Evolutionary conservation across 352 stramenopile species (phyloP), one percentile per base, ranked within the genome.

Genomic region (Globisporangium spinosum): DNA sequence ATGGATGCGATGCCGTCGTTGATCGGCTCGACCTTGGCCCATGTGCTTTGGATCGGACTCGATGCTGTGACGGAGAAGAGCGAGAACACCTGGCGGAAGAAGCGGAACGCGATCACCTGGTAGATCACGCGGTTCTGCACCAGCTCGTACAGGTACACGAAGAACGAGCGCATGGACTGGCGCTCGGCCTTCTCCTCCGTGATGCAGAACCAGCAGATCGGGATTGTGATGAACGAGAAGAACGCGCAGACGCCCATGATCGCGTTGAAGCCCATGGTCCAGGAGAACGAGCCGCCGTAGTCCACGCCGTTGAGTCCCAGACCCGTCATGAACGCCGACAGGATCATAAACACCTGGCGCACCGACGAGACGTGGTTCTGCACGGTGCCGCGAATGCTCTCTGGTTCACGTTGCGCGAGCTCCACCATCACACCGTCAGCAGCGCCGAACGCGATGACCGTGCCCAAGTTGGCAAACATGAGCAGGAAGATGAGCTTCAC

Each of bases 361-460:
- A 82, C 64, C 1, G 58, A 57, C 12, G 75, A 78, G 45, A 87
- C 69, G 58, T 76, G 57, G 1, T 69, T 72, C 62, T 90, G 83
- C n/a, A 73, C 67, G 0, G 62, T 77, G 20, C 84, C 84, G n/a
- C 81, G 80, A 15, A 71, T 74, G 20, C n/a, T 29, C 29, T 76
- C 71, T 1, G 77, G 67, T 58, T 92, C 84, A n/a, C 72, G 72
- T 49, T 87, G 77, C 15, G 78, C 71, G 1, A 89, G 29, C 60
- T 90, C 76, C 34, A 91, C 75, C 63, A 89, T 77, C 66, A 88
- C 74, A 3, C 84, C 86, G 69, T 95, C 82, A 17, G 78, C 74
- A 15, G 87, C 82, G 0, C 88, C 80, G 69, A 90, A 88, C 12
- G 86, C 83, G 54, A 93, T 88, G 49, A 94, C 82, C 38, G 87